A percentile compares a stretch with the other conserved stretches of the same genome.
Evolutionary conservation across 306 rosid genomes (phyloP).

Genomic region (Rosa multiflora): DNA sequence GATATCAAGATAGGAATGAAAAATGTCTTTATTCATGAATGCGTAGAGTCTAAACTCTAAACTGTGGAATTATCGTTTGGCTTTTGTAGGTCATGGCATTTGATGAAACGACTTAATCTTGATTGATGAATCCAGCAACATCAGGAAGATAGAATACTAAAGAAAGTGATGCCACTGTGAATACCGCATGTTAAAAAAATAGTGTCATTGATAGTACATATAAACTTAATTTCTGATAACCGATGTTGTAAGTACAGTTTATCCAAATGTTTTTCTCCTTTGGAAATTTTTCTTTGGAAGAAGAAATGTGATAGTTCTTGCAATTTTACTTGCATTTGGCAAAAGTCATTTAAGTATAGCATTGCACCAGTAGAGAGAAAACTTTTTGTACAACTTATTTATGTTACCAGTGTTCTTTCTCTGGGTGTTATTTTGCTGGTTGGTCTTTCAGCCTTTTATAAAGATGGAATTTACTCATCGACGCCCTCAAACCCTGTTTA

Average conservation of each 20-base stretch:
- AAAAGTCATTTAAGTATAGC: background rate
- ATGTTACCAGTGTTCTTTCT: background rate
- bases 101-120: conserved; percentile 69
- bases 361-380: background rate
- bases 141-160: background rate
- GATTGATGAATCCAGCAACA: conserved; percentile 50
- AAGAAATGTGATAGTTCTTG: background rate
- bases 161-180: too few relatives aligned
- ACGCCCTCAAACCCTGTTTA: too few relatives aligned
- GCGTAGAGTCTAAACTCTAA: background rate
- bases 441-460: background rate
- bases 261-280: too few relatives aligned
- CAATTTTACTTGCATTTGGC: conserved; percentile 8
- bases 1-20: background rate
- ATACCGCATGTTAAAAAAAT: too few relatives aligned
- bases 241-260: too few relatives aligned
- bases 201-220: too few relatives aligned
- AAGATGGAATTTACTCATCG: background rate
- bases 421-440: background rate
- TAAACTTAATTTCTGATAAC: too few relatives aligned
- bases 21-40: conserved; percentile 1
- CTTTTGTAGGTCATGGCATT: conserved; percentile 72
- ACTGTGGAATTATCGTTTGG: conserved; percentile 12
- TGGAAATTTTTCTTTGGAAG: too few relatives aligned
- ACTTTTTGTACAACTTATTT: background rate